Conservation (phyloP, 1,139 yeast genomes). For the Magnusiomyces fungicola region DNA sequence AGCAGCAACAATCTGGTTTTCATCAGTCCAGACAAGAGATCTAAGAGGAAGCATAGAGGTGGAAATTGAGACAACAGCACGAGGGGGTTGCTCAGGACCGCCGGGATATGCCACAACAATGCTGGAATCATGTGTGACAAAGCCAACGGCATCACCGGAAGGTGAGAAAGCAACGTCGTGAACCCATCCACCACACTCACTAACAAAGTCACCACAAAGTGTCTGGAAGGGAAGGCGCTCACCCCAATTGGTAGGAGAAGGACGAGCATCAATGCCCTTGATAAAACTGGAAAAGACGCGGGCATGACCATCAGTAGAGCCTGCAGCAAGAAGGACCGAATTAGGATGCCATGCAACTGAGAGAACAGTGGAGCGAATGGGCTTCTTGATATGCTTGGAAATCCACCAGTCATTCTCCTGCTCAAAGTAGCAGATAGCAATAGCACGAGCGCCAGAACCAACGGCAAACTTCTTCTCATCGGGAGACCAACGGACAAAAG, state of each 20-base stretch:
- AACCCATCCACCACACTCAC: slow-evolving; percentile 81
- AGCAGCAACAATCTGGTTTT: slow-evolving; percentile 67
- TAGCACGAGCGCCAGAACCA: slow-evolving; percentile 89
- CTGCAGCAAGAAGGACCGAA: slow-evolving; percentile 78
- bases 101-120: slow-evolving; percentile 69
- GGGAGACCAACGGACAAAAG: slow-evolving; percentile 91
- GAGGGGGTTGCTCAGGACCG: slow-evolving; percentile 57
- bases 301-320: slow-evolving; percentile 92
- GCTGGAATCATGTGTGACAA: slow-evolving; percentile 71
- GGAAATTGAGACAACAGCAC: slow-evolving; percentile 41
- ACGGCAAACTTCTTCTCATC: slow-evolving; percentile 91
- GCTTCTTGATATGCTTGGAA: slow-evolving; percentile 90
- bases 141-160: slow-evolving; percentile 68
- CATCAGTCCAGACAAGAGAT: slow-evolving; percentile 60
- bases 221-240: slow-evolving; percentile 93
- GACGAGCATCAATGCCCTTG: slow-evolving; percentile 83
- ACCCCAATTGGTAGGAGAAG: slow-evolving; percentile 84
- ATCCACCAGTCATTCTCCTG: slow-evolving; percentile 99
- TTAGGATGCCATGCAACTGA: slow-evolving; percentile 93
- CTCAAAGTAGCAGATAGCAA: slow-evolving; percentile 95
- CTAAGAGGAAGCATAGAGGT: slow-evolving; percentile 82
- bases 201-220: slow-evolving; percentile 74
- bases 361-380: slow-evolving; percentile 79
- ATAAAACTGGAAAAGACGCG: slow-evolving; percentile 90
- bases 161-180: slow-evolving; percentile 88